Base-by-base conservation (phyloP, 441 rosid species). In the Erodium moschatum region DNA sequence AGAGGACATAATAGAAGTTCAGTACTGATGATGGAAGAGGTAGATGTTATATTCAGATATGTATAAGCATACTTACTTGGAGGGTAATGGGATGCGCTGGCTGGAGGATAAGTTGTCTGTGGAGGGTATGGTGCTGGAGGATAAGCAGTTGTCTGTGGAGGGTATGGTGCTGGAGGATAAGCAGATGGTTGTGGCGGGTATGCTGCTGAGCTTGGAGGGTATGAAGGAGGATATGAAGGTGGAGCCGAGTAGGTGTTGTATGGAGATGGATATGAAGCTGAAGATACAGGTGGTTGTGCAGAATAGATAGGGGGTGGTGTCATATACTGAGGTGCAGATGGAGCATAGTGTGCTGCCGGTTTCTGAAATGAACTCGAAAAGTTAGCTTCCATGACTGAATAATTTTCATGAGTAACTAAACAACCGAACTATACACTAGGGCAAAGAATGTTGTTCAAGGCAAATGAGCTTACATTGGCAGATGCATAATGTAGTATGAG, bases 401-500 rank as follows among this genome's bases (percentile, higher is more conserved):
- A 38, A 38, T 38, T 1, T 38, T 38, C 44, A 38, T 9, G 1
- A 5, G 40, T 64, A 5, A 7, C 24, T 16, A 42, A 29, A 64
- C 6, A 38, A 24, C 27, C 27, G 1, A 33, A 33, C 38, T 33
- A 5, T 33, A 33, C 1, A 5, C 38, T 33, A 33, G 4, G 54
- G 15, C 69, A 11, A 46, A 56, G 38, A 56, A 6, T 64, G 58
- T 1, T 50, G 42, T 67, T 4, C 58, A 58, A 42, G 48, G 48
- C 12, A 24, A 12, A 24, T 27, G 12, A 62, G 31, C 81, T 83
- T 81, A 86, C 97, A 2, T 69, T 84, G 67, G 91, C 91, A 64
- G 79, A 86, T 56, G 79, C 70, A 27, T 83, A 89, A 71, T 86
- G 94, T 73, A 89, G 5, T 15, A 89, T 85, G 72, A 91, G 75